phyloP scores from a whole-genome alignment of 768 basidiomycete species.

The Auricularia cornea region DNA sequence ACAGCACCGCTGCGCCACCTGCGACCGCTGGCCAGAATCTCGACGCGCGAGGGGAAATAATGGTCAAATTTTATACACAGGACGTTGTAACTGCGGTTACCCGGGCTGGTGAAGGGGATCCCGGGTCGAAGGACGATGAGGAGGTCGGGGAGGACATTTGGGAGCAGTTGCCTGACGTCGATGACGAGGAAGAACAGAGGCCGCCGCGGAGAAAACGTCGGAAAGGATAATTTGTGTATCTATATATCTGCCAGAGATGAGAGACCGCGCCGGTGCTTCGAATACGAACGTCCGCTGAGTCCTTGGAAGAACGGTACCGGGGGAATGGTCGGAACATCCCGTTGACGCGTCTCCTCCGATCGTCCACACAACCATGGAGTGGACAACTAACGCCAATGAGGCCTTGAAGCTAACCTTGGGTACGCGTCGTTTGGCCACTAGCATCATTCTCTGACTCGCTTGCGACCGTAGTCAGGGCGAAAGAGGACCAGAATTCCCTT shows the following conservation, averaged over 20 bases:
- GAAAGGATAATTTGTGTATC: background rate
- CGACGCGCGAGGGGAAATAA: conserved; percentile 1
- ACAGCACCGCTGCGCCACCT: conserved; percentile 51
- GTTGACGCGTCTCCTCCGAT: background rate
- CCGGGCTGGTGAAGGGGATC: conserved; percentile 3
- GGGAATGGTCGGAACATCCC: background rate
- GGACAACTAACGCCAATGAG: conserved; percentile 75
- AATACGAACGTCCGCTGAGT: no score
- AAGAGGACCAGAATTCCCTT: conserved; percentile 51
- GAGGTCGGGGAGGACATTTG: conserved; percentile 56
- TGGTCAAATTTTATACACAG: conserved; percentile 5
- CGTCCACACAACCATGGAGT: conserved; percentile 30
- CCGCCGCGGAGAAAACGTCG: background rate
- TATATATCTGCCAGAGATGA: no score
- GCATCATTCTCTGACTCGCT: background rate
- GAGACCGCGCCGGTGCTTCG: no score
- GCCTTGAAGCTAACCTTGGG: conserved; percentile 70
- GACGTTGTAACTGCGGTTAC: conserved; percentile 1
- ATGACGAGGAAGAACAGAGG: conserved; percentile 24
- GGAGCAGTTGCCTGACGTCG: conserved; percentile 53
- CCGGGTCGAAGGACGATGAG: conserved; percentile 13
- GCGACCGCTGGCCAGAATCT: background rate
- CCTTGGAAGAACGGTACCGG: no score
- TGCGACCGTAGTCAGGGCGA: conserved; percentile 50
- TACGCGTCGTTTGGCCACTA: conserved; percentile 23